A percentile compares a stretch with the other conserved stretches of the same genome.
Evolutionary conservation across 1,139 yeast species (phyloP).

Genomic region (Hanseniaspora uvarum): DNA sequence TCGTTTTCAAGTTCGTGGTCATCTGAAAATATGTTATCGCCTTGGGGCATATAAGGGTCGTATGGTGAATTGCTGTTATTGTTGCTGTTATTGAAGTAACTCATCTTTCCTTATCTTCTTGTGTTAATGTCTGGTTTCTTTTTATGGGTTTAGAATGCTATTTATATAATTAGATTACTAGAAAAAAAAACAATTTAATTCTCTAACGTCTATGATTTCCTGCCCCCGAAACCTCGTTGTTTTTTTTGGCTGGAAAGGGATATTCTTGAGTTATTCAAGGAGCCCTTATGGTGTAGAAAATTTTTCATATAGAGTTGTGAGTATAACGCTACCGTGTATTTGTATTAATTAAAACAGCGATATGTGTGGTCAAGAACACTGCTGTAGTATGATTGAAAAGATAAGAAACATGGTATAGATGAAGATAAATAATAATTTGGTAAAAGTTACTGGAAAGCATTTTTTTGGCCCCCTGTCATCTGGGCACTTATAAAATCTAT

Average conservation of each 20-base stretch:
- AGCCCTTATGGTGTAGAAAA: background rate
- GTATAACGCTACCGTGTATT: background rate
- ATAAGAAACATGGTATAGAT: too few relatives aligned
- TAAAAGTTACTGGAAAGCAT: background rate
- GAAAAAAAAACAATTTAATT: too few relatives aligned
- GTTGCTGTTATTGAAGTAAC: slow-evolving; percentile 7
- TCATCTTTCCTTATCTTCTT: background rate
- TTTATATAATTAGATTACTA: too few relatives aligned
- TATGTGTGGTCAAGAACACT: too few relatives aligned
- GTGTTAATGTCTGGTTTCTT: too few relatives aligned
- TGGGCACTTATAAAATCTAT: slow-evolving; percentile 13
- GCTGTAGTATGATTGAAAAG: too few relatives aligned
- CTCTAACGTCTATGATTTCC: too few relatives aligned
- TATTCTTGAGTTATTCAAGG: too few relatives aligned
- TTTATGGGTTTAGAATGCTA: background rate
- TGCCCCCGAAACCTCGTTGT: too few relatives aligned
- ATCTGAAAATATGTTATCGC: slow-evolving; percentile 32
- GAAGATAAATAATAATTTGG: background rate
- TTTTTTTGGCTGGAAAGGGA: too few relatives aligned
- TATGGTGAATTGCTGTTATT: slow-evolving; percentile 69
- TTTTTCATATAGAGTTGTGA: background rate
- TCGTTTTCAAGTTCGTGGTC: slow-evolving; percentile 23
- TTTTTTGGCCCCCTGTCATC: slow-evolving; percentile 2
- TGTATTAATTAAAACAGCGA: background rate
- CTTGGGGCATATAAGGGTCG: slow-evolving; percentile 71